Evolutionary conservation across 768 basidiomycete genomes (phyloP).

Genomic region (Guyanaporus albipodus): DNA sequence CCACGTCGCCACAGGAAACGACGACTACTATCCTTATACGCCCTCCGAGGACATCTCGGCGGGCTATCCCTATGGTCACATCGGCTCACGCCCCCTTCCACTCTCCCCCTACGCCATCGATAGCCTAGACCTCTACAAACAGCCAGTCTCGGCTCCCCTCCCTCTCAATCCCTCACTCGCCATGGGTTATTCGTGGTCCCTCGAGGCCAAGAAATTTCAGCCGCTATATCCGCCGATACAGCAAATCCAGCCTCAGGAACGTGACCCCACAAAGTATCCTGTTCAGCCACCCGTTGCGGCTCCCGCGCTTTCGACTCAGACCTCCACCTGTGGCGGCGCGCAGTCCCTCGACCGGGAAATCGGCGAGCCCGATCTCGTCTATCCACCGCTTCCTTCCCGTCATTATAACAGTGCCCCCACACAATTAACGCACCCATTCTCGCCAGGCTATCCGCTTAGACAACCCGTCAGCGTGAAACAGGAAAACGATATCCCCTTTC

Average conservation of each 20-base stretch:
- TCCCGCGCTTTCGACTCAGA: slow-evolving; percentile 10
- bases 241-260: slow-evolving; percentile 25
- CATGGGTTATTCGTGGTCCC: slow-evolving; percentile 32
- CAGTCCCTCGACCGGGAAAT: slow-evolving; percentile 26
- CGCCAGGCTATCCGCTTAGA: slow-evolving; percentile 21
- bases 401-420: slow-evolving; percentile 22
- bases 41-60: slow-evolving; percentile 21
- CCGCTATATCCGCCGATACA: slow-evolving; percentile 34
- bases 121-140: slow-evolving; percentile 28
- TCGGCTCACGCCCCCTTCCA: slow-evolving; percentile 23
- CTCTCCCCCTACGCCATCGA: slow-evolving; percentile 22
- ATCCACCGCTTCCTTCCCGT: slow-evolving; percentile 22
- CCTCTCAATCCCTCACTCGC: slow-evolving; percentile 31
- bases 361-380: slow-evolving; percentile 24
- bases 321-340: slow-evolving; percentile 10
- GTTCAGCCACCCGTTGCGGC: slow-evolving; percentile 12
- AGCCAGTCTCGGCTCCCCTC: slow-evolving; percentile 31
- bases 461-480: slow-evolving; percentile 26
- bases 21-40: slow-evolving; percentile 29
- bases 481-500: slow-evolving; percentile 24
- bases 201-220: slow-evolving; percentile 33
- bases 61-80: slow-evolving; percentile 24
- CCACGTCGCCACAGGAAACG: slow-evolving; percentile 22
- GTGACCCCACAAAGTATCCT: slow-evolving; percentile 20
- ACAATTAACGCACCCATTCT: slow-evolving; percentile 19